Percentiles rank a stretch among this genome's conserved stretches.
Conservation (phyloP, 2,329 filamentous ascomycete genomes). For the Xylariaceae sp. region DNA sequence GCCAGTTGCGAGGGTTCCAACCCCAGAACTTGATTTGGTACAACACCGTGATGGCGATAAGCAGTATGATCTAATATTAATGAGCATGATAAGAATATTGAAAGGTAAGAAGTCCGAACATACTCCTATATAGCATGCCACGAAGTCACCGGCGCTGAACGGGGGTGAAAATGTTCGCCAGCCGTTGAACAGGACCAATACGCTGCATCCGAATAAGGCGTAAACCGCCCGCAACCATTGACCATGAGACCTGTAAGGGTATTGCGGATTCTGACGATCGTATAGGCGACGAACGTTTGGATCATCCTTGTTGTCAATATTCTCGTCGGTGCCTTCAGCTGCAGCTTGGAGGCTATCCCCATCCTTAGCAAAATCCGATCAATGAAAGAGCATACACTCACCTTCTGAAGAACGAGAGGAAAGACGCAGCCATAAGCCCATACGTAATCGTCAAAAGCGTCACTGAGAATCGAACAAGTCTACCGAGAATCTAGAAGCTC, state of each 20-base stretch:
- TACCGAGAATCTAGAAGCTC: slow-evolving; percentile 3
- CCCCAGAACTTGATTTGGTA: slow-evolving; percentile 10
- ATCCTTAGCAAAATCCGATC: background rate
- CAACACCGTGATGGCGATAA: background rate
- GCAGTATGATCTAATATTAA: background rate
- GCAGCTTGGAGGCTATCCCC: slow-evolving; percentile 3
- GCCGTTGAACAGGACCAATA: slow-evolving; percentile 8
- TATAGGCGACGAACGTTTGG: background rate
- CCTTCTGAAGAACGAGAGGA: slow-evolving; percentile 8
- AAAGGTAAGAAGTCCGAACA: background rate
- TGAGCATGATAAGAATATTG: background rate
- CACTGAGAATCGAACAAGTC: slow-evolving; percentile 3
- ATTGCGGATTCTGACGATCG: slow-evolving; percentile 6
- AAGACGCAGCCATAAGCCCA: slow-evolving; percentile 7
- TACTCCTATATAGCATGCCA: slow-evolving; percentile 11
- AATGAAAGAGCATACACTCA: background rate
- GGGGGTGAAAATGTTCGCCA: slow-evolving; percentile 7
- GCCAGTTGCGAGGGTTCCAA: slow-evolving; percentile 9
- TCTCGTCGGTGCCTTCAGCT: slow-evolving; percentile 8
- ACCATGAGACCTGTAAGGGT: slow-evolving; percentile 4
- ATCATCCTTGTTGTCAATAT: slow-evolving; percentile 13
- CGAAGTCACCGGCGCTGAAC: slow-evolving; percentile 9
- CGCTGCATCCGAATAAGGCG: slow-evolving; percentile 6
- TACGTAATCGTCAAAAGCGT: slow-evolving; percentile 12
- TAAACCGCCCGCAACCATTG: slow-evolving; percentile 5